Conservation (phyloP, 768 basidiomycete genomes). For the Hypsizygus marmoreus region DNA sequence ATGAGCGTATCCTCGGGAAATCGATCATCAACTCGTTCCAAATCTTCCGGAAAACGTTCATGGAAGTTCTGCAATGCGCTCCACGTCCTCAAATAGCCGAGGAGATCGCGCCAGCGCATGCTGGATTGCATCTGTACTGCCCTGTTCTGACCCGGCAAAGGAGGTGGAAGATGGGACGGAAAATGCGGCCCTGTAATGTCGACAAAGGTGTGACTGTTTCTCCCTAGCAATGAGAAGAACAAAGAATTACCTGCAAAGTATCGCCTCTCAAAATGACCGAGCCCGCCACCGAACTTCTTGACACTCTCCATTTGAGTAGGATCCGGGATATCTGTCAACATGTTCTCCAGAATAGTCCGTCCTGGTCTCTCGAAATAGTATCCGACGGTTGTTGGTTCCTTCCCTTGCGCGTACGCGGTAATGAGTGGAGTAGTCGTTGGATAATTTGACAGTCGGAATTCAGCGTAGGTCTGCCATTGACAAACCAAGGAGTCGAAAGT, state of each 20-base stretch:
- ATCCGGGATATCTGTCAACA: conserved; percentile 70
- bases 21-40: conserved; percentile 31
- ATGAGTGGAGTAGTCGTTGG: conserved; percentile 62
- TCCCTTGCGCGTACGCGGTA: conserved; percentile 62
- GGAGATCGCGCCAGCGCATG: conserved; percentile 67
- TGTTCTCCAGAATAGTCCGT: conserved; percentile 68
- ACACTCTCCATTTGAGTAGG: conserved; percentile 33
- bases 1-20: conserved; percentile 33
- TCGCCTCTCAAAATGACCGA: conserved; percentile 48
- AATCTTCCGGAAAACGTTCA: conserved; percentile 62
- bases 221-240: too few relatives aligned
- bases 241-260: conserved; percentile 55
- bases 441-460: conserved; percentile 66
- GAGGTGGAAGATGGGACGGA: conserved; percentile 15
- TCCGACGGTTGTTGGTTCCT: conserved; percentile 60
- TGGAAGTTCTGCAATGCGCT: conserved; percentile 71
- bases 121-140: conserved; percentile 58
- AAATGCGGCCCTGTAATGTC: conserved; percentile 13
- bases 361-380: conserved; percentile 84
- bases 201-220: not conserved
- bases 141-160: conserved; percentile 23
- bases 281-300: conserved; percentile 28
- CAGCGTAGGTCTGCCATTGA: conserved; percentile 56
- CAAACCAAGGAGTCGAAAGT: not conserved
- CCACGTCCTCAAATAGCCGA: conserved; percentile 71